These are phyloP conservation scores for Coemansia nantahalensis DNA, from an alignment of 192 early-diverging fungal genomes.

Conservation along the genomic window DNA sequence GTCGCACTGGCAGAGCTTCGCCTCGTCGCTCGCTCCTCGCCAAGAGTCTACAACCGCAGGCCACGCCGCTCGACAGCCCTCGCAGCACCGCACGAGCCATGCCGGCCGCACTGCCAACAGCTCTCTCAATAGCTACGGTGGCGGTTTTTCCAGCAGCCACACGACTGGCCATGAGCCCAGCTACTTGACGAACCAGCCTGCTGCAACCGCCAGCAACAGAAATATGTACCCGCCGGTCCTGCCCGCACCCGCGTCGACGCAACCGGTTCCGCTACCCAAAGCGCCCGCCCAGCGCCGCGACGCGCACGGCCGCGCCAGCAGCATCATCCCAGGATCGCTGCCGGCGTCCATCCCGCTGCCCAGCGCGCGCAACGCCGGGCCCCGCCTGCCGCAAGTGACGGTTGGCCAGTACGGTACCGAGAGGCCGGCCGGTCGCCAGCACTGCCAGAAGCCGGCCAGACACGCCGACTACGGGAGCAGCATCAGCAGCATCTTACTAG, in stretches of 20 bases:
- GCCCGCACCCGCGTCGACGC: neutral
- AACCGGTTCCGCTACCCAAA: constrained; percentile 2
- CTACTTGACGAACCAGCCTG: neutral
- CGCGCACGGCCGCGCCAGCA: neutral
- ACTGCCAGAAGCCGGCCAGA: neutral
- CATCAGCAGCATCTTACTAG: constrained; percentile 4
- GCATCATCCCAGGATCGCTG: constrained; percentile 1
- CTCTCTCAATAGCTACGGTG: too few relatives aligned
- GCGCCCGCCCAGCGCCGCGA: constrained; percentile 1
- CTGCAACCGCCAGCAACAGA: neutral
- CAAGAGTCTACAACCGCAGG: too few relatives aligned
- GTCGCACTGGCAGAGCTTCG: too few relatives aligned
- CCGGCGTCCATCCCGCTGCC: constrained; percentile 26
- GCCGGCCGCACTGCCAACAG: too few relatives aligned
- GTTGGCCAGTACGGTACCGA: neutral
- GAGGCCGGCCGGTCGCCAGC: neutral
- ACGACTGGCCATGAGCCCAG: neutral
- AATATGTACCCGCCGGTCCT: constrained; percentile 4
- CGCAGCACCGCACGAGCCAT: too few relatives aligned
- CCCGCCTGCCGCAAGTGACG: neutral
- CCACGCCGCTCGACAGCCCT: too few relatives aligned
- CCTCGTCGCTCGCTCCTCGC: too few relatives aligned
- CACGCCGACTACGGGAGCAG: constrained; percentile 1
- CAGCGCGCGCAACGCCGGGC: neutral
- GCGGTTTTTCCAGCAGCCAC: too few relatives aligned